Evolutionary conservation across 2,329 filamentous ascomycete genomes (phyloP), one percentile per base, ranked within the genome.

Genomic region (Lasiodiplodia sp.): DNA sequence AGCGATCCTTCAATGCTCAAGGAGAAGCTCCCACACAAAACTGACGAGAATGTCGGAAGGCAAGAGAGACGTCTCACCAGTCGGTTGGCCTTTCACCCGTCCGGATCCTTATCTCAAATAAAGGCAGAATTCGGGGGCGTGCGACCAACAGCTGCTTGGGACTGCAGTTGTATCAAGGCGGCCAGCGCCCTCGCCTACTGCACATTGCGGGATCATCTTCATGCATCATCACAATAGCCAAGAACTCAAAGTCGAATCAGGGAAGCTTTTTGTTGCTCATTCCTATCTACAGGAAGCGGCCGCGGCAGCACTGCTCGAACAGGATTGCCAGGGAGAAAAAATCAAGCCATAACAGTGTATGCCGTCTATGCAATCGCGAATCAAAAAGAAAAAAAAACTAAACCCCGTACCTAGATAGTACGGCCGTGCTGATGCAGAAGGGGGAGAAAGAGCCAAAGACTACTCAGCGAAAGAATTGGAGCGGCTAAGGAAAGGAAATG

Each of bases 231-330:
- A 49, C 44, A 21, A 4, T 1, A 64, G 23, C 44, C 44, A n/a
- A 47, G 44, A 47, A 21, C 44, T 51, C 23, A n/a, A 37, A 38
- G 38, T 64, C 25, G 5, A 47, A 12, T 63, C 55, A 40, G 25
- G 21, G n/a, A 40, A 58, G 34, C 34, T 58, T 58, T 40, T 37
- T 21, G 40, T 44, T 49, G 60, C 44, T 51, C 12, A 14, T 52
- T 37, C 34, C 58, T 63, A 64, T 64, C 47, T 64, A 64, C 60
- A 64, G 23, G 31, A 53, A 52, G 52, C 60, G 11, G 60, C 47
- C 37, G 28, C 60, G 44, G 14, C 47, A 31, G 34, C n/a, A n/a
- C 55, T 21, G 18, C 34, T 49, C 14, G 11, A 40, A 28, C 21
- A 16, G 28, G 31, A 60, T 47, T 31, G 25, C 40, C 25, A 51